phyloP scores from a whole-genome alignment of 257 asterid species.

The Ilex aquifolium region DNA sequence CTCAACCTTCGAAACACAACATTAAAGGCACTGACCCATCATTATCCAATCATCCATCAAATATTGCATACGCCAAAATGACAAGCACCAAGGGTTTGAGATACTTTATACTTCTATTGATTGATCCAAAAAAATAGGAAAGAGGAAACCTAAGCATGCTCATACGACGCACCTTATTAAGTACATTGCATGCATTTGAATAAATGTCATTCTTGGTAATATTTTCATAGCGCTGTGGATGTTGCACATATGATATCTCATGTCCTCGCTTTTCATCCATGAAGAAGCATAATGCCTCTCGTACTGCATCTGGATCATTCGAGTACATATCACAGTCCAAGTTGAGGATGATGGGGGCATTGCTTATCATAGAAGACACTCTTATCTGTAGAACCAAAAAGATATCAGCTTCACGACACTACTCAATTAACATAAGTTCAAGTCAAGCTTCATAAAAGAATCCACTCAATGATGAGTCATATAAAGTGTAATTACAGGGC shows the following conservation, averaged over 20 bases:
- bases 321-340: constrained; percentile 92
- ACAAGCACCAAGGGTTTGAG: constrained; percentile 8
- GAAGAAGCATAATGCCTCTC: constrained; percentile 73
- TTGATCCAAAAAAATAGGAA: background rate
- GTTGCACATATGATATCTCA: constrained; percentile 42
- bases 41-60: no score
- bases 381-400: constrained; percentile 43
- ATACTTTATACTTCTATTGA: background rate
- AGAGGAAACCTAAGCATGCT: background rate
- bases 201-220: constrained; percentile 48
- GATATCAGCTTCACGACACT: background rate
- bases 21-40: background rate
- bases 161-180: constrained; percentile 26
- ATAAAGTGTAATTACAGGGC: no score
- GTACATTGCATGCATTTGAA: constrained; percentile 20
- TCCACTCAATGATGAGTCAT: no score
- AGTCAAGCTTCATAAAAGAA: no score
- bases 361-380: constrained; percentile 69
- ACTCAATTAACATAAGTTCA: background rate
- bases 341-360: constrained; percentile 74
- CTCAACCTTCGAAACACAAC: constrained; percentile 39
- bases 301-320: constrained; percentile 59
- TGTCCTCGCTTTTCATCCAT: constrained; percentile 60
- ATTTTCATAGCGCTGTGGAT: constrained; percentile 59
- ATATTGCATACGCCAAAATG: background rate